These are phyloP conservation scores for Scutellaria galericulata DNA, from an alignment of 257 asterid species.

Conservation along the genomic window DNA sequence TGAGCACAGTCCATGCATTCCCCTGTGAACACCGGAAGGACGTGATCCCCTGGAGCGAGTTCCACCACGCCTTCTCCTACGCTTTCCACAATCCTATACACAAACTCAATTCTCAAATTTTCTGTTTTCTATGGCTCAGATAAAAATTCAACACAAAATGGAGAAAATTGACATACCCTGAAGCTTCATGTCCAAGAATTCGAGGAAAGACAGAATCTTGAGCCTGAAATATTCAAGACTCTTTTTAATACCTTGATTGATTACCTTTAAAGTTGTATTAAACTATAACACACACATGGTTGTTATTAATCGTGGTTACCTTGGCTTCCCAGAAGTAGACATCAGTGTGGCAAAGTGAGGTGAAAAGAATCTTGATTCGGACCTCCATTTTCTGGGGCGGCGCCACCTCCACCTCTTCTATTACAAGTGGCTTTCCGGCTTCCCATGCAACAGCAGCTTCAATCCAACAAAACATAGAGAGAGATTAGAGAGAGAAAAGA, in stretches of 20 bases:
- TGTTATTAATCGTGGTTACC: slow-evolving; percentile 39
- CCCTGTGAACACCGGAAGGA: slow-evolving; percentile 73
- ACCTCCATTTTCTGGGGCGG: slow-evolving; percentile 84
- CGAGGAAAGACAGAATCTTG: slow-evolving; percentile 71
- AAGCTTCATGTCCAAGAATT: slow-evolving; percentile 74
- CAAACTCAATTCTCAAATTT: background rate
- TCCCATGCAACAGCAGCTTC: slow-evolving; percentile 74
- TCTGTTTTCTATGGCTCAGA: too few relatives aligned
- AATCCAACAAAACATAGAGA: too few relatives aligned
- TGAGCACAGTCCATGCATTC: slow-evolving; percentile 72
- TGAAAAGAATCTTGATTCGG: slow-evolving; percentile 68
- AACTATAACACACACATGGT: background rate
- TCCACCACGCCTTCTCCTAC: slow-evolving; percentile 73
- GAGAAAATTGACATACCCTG: slow-evolving; percentile 55
- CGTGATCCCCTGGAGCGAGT: slow-evolving; percentile 67
- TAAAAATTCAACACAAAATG: background rate
- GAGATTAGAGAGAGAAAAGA: too few relatives aligned
- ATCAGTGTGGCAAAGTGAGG: slow-evolving; percentile 83
- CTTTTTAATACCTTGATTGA: background rate
- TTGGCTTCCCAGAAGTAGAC: slow-evolving; percentile 86
- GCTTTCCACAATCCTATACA: slow-evolving; percentile 70
- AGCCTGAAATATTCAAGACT: slow-evolving; percentile 42
- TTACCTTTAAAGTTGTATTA: background rate
- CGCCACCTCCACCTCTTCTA: slow-evolving; percentile 76
- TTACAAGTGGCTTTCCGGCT: slow-evolving; percentile 75